Evolutionary conservation across 2,329 filamentous ascomycete genomes (phyloP).

Genomic region (Epichloe brachyelytri): DNA sequence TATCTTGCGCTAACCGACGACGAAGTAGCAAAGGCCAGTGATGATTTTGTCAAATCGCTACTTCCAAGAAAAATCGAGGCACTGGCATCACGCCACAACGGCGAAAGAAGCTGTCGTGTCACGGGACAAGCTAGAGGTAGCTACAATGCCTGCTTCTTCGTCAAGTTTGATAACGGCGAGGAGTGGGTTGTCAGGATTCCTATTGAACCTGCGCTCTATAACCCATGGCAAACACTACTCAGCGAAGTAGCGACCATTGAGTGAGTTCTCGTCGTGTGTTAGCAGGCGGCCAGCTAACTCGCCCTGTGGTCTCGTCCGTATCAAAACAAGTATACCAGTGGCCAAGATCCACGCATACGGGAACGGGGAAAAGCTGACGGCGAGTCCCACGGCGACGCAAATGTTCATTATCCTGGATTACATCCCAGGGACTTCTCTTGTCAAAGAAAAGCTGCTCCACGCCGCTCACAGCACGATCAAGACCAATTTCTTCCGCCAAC

Average conservation of each 20-base stretch:
- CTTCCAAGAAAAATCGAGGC: too few relatives aligned
- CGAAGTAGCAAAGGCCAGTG: constrained; percentile 1
- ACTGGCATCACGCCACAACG: too few relatives aligned
- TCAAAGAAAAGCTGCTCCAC: too few relatives aligned
- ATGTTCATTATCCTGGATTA: constrained; percentile 1
- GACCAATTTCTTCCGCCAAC: too few relatives aligned
- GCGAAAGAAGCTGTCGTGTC: constrained; percentile 5
- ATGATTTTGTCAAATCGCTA: constrained; percentile 1
- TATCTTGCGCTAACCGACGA: constrained; percentile 2
- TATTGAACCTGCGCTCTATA: constrained; percentile 1
- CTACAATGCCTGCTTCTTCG: constrained; percentile 14
- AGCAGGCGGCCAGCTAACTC: too few relatives aligned
- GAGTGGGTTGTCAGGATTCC: constrained; percentile 1
- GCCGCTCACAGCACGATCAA: too few relatives aligned
- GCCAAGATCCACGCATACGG: constrained; percentile 11
- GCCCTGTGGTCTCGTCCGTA: constrained; percentile 5
- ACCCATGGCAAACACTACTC: neutral
- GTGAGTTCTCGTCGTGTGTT: too few relatives aligned
- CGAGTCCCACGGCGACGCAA: neutral
- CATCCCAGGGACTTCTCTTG: neutral
- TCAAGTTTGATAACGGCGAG: constrained; percentile 6
- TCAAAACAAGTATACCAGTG: constrained; percentile 12
- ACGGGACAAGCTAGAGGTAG: constrained; percentile 9
- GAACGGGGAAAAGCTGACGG: constrained; percentile 4
- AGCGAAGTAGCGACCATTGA: too few relatives aligned